These are phyloP conservation scores for Thalassia testudinum DNA, from an alignment of 116 monocot species.

Conservation along the genomic window DNA sequence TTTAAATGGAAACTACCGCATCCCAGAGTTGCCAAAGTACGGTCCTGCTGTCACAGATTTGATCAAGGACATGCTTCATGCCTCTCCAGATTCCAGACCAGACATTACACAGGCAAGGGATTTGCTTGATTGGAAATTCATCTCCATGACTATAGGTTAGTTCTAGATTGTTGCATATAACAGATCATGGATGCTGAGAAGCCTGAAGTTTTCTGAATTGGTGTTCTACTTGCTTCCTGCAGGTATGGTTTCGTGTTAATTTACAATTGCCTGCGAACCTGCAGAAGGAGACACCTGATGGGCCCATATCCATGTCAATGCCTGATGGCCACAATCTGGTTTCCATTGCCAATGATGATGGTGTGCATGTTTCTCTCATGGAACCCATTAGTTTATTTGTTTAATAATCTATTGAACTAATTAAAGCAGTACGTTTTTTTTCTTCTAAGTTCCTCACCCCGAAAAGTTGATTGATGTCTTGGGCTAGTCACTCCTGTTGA, in stretches of 20 bases:
- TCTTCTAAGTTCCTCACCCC: no score
- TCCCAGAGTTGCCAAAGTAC: slow-evolving; percentile 86
- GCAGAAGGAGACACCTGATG: slow-evolving; percentile 67
- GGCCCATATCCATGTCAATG: slow-evolving; percentile 11
- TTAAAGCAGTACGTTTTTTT: no score
- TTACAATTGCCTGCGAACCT: slow-evolving; percentile 44
- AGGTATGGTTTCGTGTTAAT: slow-evolving; percentile 95
- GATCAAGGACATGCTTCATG: slow-evolving; percentile 86
- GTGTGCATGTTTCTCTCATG: not conserved
- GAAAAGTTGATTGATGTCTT: no score
- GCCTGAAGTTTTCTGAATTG: not conserved
- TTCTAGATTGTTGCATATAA: slow-evolving; percentile 57
- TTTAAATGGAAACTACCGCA: slow-evolving; percentile 89
- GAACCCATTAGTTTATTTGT: not conserved
- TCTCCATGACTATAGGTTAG: slow-evolving; percentile 85
- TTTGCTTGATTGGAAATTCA: slow-evolving; percentile 93
- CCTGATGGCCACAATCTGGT: slow-evolving; percentile 3
- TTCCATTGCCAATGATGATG: no score
- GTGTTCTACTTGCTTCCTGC: not conserved
- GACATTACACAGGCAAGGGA: slow-evolving; percentile 99
- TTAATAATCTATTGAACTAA: not conserved
- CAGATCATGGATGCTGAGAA: slow-evolving; percentile 14
- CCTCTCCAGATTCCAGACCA: slow-evolving; percentile 75
- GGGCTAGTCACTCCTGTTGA: no score
- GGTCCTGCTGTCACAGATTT: slow-evolving; percentile 40